phyloP scores from a whole-genome alignment of 2,329 filamentous ascomycete species.

The Fusarium subglutinans region DNA sequence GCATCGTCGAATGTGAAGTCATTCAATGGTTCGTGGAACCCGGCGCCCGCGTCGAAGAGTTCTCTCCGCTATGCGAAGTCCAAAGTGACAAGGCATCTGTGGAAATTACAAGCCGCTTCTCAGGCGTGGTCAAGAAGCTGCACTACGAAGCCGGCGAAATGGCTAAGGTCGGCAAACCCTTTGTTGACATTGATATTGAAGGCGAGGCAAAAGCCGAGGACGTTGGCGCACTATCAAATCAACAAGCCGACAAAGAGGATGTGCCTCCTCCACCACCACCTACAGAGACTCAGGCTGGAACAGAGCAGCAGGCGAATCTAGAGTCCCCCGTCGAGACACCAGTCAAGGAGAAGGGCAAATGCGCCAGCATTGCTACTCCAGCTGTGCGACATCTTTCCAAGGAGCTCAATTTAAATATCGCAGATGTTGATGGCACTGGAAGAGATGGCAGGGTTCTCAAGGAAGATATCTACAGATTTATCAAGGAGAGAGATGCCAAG shows the following conservation, averaged over 20 bases:
- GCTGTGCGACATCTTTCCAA: conserved; percentile 90
- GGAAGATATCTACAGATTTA: conserved; percentile 84
- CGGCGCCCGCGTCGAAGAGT: conserved; percentile 94
- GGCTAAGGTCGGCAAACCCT: conserved; percentile 91
- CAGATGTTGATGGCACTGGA: conserved; percentile 82
- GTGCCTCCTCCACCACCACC: conserved; percentile 35
- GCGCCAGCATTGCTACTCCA: conserved; percentile 84
- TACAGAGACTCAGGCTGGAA: conserved; percentile 20
- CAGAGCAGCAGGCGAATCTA: conserved; percentile 1
- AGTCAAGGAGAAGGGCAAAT: conserved; percentile 63
- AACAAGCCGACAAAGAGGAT: conserved; percentile 44
- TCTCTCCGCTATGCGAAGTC: conserved; percentile 96
- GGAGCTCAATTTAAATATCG: conserved; percentile 79
- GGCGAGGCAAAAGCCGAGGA: conserved; percentile 68
- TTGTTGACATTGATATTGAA: conserved; percentile 94
- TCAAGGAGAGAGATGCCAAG: conserved; percentile 61
- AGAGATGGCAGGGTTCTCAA: conserved; percentile 92
- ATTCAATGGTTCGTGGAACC: conserved; percentile 99
- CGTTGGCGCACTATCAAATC: conserved; percentile 48
- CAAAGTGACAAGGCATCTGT: conserved; percentile 95
- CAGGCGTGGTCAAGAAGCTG: conserved; percentile 94
- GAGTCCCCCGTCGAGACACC: conserved; percentile 11
- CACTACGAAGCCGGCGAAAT: conserved; percentile 97
- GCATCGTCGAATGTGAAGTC: conserved; percentile 97
- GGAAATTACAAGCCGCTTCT: conserved; percentile 94